phyloP scores from a whole-genome alignment of 345 rosid species.

The Dimocarpus longan region DNA sequence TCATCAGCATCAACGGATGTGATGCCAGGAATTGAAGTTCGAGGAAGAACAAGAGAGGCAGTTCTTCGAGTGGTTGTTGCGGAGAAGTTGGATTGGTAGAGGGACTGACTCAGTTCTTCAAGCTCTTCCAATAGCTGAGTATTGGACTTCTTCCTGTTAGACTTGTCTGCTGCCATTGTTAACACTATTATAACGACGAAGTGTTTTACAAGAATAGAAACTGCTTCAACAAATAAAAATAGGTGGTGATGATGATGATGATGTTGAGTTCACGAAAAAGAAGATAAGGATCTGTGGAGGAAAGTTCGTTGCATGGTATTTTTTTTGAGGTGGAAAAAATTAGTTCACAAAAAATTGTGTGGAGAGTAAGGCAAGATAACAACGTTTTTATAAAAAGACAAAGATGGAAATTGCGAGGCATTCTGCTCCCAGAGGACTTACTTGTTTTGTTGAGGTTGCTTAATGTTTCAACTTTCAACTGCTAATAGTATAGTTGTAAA shows the following conservation, averaged over 20 bases:
- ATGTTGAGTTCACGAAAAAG: not conserved
- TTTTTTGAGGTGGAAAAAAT: not conserved
- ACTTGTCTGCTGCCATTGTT: not conserved
- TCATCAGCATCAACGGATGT: constrained; percentile 24
- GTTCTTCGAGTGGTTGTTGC: constrained; percentile 29
- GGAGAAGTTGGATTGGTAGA: not conserved
- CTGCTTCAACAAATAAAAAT: too few species aligned
- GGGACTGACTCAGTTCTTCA: constrained; percentile 4
- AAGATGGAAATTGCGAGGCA: not conserved
- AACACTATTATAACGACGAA: not conserved
- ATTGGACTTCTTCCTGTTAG: not conserved
- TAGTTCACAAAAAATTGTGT: not conserved
- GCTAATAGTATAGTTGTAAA: too few species aligned
- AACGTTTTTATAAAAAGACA: not conserved
- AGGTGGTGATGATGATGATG: not conserved
- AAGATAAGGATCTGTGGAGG: not conserved
- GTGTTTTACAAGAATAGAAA: not conserved
- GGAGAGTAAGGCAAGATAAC: not conserved
- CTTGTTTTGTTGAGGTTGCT: not conserved
- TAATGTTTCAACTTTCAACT: too few species aligned
- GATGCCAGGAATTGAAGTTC: constrained; percentile 53
- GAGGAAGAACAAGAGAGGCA: constrained; percentile 80
- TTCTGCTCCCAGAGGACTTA: not conserved
- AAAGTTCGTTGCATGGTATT: not conserved
- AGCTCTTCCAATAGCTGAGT: not conserved